Base-by-base conservation (phyloP, 441 rosid species). In the Flueggea neowawraea region DNA sequence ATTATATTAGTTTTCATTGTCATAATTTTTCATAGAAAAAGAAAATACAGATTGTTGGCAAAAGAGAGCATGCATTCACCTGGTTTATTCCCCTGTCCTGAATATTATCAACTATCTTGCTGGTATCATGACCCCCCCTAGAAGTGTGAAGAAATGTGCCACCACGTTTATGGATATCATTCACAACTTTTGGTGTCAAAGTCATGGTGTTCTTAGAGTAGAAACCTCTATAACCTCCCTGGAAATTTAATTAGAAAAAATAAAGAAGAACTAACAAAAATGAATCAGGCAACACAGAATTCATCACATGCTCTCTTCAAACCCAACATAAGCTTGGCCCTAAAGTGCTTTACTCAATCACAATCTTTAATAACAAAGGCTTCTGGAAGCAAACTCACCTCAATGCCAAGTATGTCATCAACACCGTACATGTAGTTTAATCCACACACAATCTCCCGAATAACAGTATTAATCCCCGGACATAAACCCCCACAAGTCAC, bases 401-500 rank as follows among this genome's bases (percentile, higher is more conserved):
- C 74, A 53, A 94, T 86, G 62, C 98, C 98, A 15, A 84, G 82
- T 14, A 91, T 66, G 45, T 76, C 76, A 58, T 68, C 62, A 69
- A 87, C 97, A 62, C 95, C 95, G 31, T 94, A 94, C 95, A 90
- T 90, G 31, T 79, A 58, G 65, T 76, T 69, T 55, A 93, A 82
- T 67, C 96, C 96, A 52, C 96, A 93, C 2, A 90, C 98, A 7
- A 93, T 84, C 75, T 92, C 98, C 71, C 98, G 83, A 62, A 90
- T 87, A 36, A 87, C 93, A 2, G 97, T 94, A 70, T 94, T 94
- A 60, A 91, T 80, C 63, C 97, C 96, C 0, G 94, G 97, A 62
- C 96, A 91, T 52, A 89, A 88, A 55, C 96, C 97, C 39, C 99
- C 97, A 69, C 97, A 91, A 11, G 97, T 94, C 63, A 91, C 97